Evolutionary conservation across 305 asterid genomes (phyloP).

Genomic region (Ilex paraguariensis): DNA sequence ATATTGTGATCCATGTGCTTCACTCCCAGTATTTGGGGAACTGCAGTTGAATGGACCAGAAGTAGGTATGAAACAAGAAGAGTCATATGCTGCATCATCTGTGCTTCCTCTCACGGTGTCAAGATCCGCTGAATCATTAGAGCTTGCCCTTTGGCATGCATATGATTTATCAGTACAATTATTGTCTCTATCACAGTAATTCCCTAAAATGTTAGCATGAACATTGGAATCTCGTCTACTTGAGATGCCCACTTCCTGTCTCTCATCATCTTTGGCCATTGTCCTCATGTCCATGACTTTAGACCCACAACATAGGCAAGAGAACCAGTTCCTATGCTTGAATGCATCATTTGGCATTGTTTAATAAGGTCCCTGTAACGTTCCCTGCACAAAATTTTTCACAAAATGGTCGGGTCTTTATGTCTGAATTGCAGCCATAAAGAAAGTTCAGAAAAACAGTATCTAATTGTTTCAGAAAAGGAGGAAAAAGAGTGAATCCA

Average conservation of each 20-base stretch:
- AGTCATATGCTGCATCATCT: slow-evolving; percentile 57
- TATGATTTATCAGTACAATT: slow-evolving; percentile 44
- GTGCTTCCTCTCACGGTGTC: slow-evolving; percentile 55
- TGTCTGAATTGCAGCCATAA: slow-evolving; percentile 6
- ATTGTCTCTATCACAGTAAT: slow-evolving; percentile 31
- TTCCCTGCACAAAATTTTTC: slow-evolving; percentile 48
- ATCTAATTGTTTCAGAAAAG: neutral
- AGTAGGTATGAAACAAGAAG: slow-evolving; percentile 51
- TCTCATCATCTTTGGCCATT: slow-evolving; percentile 68
- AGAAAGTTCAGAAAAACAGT: neutral
- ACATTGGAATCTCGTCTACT: slow-evolving; percentile 39
- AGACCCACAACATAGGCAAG: slow-evolving; percentile 89
- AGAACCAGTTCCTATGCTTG: slow-evolving; percentile 96
- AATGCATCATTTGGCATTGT: slow-evolving; percentile 92
- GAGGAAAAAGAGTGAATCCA: neutral
- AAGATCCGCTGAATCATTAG: slow-evolving; percentile 70
- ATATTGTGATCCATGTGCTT: slow-evolving; percentile 38
- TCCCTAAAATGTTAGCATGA: slow-evolving; percentile 32
- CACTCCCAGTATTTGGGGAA: slow-evolving; percentile 36
- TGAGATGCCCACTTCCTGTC: slow-evolving; percentile 45
- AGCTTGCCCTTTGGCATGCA: slow-evolving; percentile 40
- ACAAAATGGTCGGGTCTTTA: neutral
- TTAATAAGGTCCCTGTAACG: slow-evolving; percentile 75
- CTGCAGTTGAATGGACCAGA: slow-evolving; percentile 44
- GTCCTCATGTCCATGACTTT: slow-evolving; percentile 97